phyloP scores from a whole-genome alignment of 495 filamentous ascomycete genomes.

The Annulohypoxylon nitens region DNA sequence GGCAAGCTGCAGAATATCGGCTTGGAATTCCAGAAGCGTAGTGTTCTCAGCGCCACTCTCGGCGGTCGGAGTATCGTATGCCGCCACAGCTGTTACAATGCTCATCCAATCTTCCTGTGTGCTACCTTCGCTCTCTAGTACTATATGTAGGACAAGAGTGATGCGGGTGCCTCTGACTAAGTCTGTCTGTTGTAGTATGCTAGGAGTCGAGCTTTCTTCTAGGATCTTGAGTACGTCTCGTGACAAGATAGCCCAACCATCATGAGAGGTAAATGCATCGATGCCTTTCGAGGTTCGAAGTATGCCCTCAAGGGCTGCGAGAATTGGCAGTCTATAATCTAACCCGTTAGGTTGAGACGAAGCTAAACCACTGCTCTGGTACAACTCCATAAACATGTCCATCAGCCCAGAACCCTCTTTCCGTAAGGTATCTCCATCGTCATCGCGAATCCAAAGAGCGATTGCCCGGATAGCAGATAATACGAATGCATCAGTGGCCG shows the following conservation, averaged over 20 bases:
- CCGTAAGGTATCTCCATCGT: conserved; percentile 69
- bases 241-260: conserved; percentile 64
- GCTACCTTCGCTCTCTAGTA: conserved; percentile 58
- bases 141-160: conserved; percentile 62
- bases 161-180: conserved; percentile 64
- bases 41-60: conserved; percentile 11
- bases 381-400: conserved; percentile 71
- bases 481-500: conserved; percentile 60
- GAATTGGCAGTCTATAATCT: conserved; percentile 65
- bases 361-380: conserved; percentile 51
- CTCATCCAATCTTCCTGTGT: conserved; percentile 64
- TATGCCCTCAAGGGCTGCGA: conserved; percentile 67
- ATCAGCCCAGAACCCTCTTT: conserved; percentile 66
- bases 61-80: conserved; percentile 50
- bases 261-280: conserved; percentile 57
- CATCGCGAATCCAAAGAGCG: conserved; percentile 72
- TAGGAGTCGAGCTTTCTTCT: conserved; percentile 27
- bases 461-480: conserved; percentile 66
- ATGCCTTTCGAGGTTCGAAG: conserved; percentile 58
- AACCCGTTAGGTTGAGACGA: conserved; percentile 40
- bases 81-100: conserved; percentile 55
- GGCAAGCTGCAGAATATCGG: conserved; percentile 65
- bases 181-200: conserved; percentile 46
- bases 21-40: conserved; percentile 59
- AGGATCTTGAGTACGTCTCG: conserved; percentile 61